Evolutionary conservation across 495 filamentous ascomycete genomes (phyloP).

Genomic region (Patellaria atrata): DNA sequence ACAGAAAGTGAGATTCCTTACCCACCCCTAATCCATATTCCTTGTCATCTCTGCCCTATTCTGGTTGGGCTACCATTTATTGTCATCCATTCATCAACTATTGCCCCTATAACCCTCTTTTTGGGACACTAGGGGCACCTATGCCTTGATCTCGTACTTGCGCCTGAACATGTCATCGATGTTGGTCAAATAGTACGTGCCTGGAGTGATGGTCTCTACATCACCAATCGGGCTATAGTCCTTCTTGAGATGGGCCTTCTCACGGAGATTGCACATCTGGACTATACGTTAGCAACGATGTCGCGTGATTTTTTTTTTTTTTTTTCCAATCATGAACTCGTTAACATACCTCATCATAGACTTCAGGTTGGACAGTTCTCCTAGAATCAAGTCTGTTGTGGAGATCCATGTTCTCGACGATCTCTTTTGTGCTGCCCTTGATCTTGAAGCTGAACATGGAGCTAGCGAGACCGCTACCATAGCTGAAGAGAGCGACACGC

Average conservation of each 20-base stretch:
- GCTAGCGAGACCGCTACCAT: constrained; percentile 82
- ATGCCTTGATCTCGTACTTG: constrained; percentile 76
- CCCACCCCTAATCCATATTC: too few relatives aligned
- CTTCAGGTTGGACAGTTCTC: constrained; percentile 60
- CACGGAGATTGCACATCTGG: constrained; percentile 83
- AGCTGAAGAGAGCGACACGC: constrained; percentile 84
- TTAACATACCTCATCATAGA: constrained; percentile 68
- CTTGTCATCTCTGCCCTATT: too few relatives aligned
- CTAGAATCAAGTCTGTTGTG: constrained; percentile 58
- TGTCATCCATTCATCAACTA: too few relatives aligned
- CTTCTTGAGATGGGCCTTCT: constrained; percentile 91
- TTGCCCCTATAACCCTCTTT: too few relatives aligned
- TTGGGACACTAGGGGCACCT: too few relatives aligned
- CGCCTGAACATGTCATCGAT: constrained; percentile 95
- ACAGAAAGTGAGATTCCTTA: too few relatives aligned
- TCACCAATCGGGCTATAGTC: constrained; percentile 67
- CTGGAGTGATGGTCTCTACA: constrained; percentile 57
- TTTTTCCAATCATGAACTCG: constrained; percentile 1
- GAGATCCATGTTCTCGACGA: constrained; percentile 67
- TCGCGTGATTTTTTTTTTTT: constrained; percentile 12
- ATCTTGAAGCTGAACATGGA: constrained; percentile 83
- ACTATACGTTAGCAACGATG: constrained; percentile 15
- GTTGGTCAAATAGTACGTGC: constrained; percentile 78
- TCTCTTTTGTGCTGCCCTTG: constrained; percentile 57
- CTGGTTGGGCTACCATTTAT: too few relatives aligned